Evolutionary conservation across 306 rosid species (phyloP).

Genomic region (Casuarina glauca): DNA sequence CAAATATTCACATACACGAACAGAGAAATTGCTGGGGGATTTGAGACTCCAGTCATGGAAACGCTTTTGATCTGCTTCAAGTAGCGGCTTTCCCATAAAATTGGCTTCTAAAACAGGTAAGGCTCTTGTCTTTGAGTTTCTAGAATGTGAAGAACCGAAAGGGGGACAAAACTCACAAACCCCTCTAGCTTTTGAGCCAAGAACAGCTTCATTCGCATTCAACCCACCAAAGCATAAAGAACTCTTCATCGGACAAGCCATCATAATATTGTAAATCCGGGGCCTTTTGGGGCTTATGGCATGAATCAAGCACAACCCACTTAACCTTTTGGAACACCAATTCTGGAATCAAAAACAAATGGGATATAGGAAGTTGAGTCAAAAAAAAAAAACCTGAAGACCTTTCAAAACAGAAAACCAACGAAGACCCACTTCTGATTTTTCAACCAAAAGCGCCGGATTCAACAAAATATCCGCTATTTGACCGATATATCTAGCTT

Average conservation of each 20-base stretch:
- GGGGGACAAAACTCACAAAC: slow-evolving; percentile 34
- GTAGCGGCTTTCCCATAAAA: slow-evolving; percentile 43
- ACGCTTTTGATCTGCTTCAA: slow-evolving; percentile 36
- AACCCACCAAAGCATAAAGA: slow-evolving; percentile 42
- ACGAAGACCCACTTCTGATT: neutral
- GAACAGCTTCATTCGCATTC: slow-evolving; percentile 34
- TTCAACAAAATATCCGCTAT: slow-evolving; percentile 1
- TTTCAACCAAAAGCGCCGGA: slow-evolving; percentile 20
- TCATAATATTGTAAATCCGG: slow-evolving; percentile 10
- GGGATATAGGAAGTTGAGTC: neutral
- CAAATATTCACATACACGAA: slow-evolving; percentile 41
- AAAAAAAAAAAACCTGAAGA: neutral
- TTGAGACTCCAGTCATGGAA: slow-evolving; percentile 30
- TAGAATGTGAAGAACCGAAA: slow-evolving; percentile 8
- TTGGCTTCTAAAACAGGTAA: slow-evolving; percentile 33
- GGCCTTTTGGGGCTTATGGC: neutral
- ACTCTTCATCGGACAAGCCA: slow-evolving; percentile 47
- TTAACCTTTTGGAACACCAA: slow-evolving; percentile 4
- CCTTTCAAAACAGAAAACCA: neutral
- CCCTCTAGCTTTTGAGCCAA: slow-evolving; percentile 34
- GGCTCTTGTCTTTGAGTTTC: slow-evolving; percentile 28
- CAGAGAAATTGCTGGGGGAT: slow-evolving; percentile 27
- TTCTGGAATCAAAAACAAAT: slow-evolving; percentile 4
- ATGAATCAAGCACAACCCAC: slow-evolving; percentile 29
- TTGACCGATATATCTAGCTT: slow-evolving; percentile 1